Percentiles rank a stretch among this genome's conserved stretches.
Evolutionary conservation across 1,284 basidiomycete species (phyloP).

Genomic region (Serendipita sp.): DNA sequence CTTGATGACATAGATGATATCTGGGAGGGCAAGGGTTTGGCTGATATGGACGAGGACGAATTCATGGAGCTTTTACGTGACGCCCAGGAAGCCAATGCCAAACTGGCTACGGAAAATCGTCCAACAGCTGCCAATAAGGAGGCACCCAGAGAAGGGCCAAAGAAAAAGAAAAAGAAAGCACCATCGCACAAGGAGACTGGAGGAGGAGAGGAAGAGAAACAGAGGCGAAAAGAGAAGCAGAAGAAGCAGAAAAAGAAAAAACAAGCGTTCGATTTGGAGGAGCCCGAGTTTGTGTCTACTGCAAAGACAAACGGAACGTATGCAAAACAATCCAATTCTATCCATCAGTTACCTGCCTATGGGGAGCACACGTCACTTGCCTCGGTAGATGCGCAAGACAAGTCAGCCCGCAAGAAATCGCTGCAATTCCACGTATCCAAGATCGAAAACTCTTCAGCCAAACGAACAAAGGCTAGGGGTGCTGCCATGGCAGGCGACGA

Average conservation of each 20-base stretch:
- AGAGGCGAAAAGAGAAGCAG: constrained; percentile 17
- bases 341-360: constrained; percentile 26
- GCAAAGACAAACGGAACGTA: constrained; percentile 9
- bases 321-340: constrained; percentile 27
- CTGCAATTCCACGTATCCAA: constrained; percentile 79
- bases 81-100: background rate
- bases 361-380: constrained; percentile 64
- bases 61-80: background rate
- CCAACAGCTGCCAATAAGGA: constrained; percentile 12
- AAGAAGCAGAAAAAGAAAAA: constrained; percentile 16
- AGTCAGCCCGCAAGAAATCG: constrained; percentile 53
- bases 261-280: constrained; percentile 54
- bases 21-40: constrained; percentile 9
- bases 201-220: too few relatives aligned
- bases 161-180: constrained; percentile 10
- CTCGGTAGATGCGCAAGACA: constrained; percentile 65
- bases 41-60: constrained; percentile 13
- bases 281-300: constrained; percentile 32
- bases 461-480: constrained; percentile 53
- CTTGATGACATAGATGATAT: constrained; percentile 21
- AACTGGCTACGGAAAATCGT: constrained; percentile 11
- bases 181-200: constrained; percentile 26
- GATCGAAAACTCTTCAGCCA: constrained; percentile 59
- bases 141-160: background rate
- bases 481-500: constrained; percentile 66